Base-by-base conservation (phyloP, 2,329 filamentous ascomycete species). In the Pseudocercospora fuligena region DNA sequence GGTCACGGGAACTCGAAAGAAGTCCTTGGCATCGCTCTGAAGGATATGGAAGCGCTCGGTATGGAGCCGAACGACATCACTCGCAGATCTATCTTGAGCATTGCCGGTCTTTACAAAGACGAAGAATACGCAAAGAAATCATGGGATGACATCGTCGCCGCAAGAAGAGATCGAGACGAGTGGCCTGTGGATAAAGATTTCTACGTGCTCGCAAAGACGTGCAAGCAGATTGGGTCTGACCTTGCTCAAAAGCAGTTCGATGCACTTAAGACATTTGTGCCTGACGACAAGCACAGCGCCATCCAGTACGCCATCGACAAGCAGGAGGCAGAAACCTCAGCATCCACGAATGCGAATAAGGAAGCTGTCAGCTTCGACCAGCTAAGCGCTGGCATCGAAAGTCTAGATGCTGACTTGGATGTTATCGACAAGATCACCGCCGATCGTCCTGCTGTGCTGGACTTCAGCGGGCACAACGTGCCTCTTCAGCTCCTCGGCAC, bases 401-500 rank as follows among this genome's bases (percentile, higher is more conserved):
- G 67, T 33, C 61, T 77, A 14, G 49, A 62, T 8, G 70, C 62
- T 36, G 75, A 77, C 51, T 51, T 76, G 12, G 69, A 61, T 9
- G 40, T 74, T 12, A 61, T 77, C 29, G 72, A 72, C 33, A 61
- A 70, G 31, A 58, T 67, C 9, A 74, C 71, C 3, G 63, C 56
- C 16, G 66, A 69, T 27, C 46, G 58, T 27, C 60, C 67, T 23
- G 61, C 27, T 0, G 64, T 77, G 7, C 74, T 79, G 27, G 76
- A 82, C 70, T 74, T 82, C 43, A 72, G 69, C 16, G 66, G 73
- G 3, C 74, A 77, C 14, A 74, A 75, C 5, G 70, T 81, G 23
- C 76, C 79, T 19, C 79, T 81, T 73, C 77, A 75, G 27, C 66
- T 82, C 11, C 43, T 72, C 9, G 29, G 72, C 72, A 51, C 74